phyloP scores from a whole-genome alignment of 805 yeast genomes.

The Nakazawaea anatomiae region DNA sequence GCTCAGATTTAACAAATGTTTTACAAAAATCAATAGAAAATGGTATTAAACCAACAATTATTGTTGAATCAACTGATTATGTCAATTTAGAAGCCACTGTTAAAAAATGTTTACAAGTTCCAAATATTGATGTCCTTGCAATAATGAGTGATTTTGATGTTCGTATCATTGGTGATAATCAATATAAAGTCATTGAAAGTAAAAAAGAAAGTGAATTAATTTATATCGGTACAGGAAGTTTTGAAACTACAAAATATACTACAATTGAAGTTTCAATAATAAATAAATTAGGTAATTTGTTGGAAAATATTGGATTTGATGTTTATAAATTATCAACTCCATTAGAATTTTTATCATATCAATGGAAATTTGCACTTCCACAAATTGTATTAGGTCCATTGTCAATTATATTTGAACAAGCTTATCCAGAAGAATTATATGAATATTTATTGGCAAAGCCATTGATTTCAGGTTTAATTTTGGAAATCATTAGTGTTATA shows the following conservation, averaged over 20 bases:
- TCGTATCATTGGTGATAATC: slow-evolving; percentile 29
- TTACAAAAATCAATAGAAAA: slow-evolving; percentile 19
- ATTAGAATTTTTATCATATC: slow-evolving; percentile 60
- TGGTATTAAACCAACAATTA: slow-evolving; percentile 39
- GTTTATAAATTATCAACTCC: slow-evolving; percentile 46
- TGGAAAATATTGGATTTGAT: slow-evolving; percentile 34
- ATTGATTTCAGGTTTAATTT: slow-evolving; percentile 69
- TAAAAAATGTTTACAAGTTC: slow-evolving; percentile 30
- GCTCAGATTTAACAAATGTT: slow-evolving; percentile 30
- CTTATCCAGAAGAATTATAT: slow-evolving; percentile 51
- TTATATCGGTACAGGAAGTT: slow-evolving; percentile 33
- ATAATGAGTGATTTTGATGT: slow-evolving; percentile 61
- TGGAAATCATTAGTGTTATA: slow-evolving; percentile 67
- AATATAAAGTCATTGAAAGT: slow-evolving; percentile 28
- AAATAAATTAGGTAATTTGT: slow-evolving; percentile 29
- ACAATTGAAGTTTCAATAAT: slow-evolving; percentile 33
- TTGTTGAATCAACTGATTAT: slow-evolving; percentile 67
- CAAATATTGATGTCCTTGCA: slow-evolving; percentile 38
- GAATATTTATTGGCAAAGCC: slow-evolving; percentile 81
- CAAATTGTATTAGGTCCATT: slow-evolving; percentile 74
- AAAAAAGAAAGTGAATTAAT: slow-evolving; percentile 39
- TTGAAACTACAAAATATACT: slow-evolving; percentile 36
- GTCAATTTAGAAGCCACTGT: slow-evolving; percentile 70
- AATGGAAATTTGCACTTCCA: slow-evolving; percentile 84
- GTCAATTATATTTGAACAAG: slow-evolving; percentile 66